phyloP scores from a whole-genome alignment of 805 yeast species.

The Candida yuanshanica region DNA sequence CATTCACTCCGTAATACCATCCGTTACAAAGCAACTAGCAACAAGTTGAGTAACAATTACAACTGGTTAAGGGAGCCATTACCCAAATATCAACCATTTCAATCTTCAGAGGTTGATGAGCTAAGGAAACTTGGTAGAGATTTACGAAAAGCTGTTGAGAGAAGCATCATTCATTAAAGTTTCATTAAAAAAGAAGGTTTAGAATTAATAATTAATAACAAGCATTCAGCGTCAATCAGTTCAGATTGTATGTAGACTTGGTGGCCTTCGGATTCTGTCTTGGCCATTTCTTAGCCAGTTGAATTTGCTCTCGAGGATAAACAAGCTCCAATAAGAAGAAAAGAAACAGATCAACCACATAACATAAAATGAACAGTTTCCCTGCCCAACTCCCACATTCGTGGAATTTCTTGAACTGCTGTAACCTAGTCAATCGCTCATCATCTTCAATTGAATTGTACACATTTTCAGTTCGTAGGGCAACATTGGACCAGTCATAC shows the following conservation, averaged over 20 bases:
- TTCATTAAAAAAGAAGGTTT: neutral
- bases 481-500: conserved; percentile 93
- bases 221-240: neutral
- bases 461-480: conserved; percentile 77
- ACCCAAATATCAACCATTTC: conserved; percentile 5
- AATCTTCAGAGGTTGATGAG: conserved; percentile 10
- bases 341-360: conserved; percentile 71
- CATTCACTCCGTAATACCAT: conserved; percentile 31
- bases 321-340: conserved; percentile 58
- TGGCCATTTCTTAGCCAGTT: conserved; percentile 79
- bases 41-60: neutral
- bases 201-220: neutral
- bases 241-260: too few species aligned
- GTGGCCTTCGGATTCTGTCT: conserved; percentile 14
- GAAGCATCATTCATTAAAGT: neutral
- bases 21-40: conserved; percentile 3
- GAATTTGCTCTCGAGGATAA: conserved; percentile 67
- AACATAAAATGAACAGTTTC: conserved; percentile 70
- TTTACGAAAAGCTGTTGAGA: conserved; percentile 9
- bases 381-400: conserved; percentile 83
- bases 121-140: conserved; percentile 17
- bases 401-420: conserved; percentile 58
- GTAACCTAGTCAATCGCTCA: conserved; percentile 32
- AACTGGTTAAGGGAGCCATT: conserved; percentile 12
- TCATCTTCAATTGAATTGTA: conserved; percentile 49